Base-by-base conservation (phyloP, 1,284 basidiomycete species). In the Irpex sp. region DNA sequence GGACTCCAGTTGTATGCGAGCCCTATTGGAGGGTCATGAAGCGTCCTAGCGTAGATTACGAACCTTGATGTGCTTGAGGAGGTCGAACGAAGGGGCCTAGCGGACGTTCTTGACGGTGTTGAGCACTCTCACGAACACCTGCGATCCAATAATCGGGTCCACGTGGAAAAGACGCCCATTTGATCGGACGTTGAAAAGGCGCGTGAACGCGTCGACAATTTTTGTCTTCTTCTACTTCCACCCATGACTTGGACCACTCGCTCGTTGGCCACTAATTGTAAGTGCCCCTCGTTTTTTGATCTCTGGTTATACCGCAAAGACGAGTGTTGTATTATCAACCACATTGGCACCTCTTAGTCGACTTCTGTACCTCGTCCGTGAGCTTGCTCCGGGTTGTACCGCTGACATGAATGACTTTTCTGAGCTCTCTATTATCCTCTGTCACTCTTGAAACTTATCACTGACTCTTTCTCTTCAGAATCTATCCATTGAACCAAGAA, bases 321-420 rank as follows among this genome's bases (percentile, higher is more conserved):
- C 82, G 89, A 92, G 89, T 83, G 88, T 91, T 89, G 86, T 84
- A 80, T 77, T 65, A 71, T 76, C 82, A 85, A 88, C 87, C 86
- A 82, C 72, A 83, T 85, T 92, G 89, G 89, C 88, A 91, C 89
- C 89, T 92, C 89, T 91, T 91, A 91, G 89, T 91, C 86, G 88
- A 92, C 82, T 74, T 44, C 85, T 82, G 77, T 79, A 74, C 80
- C 64, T 67, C 68, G 75, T 74, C 72, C 66, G 58, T 71, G 74
- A 74, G 75, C 72, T 73, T 73, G 73, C 73, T 73, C 68, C 64
- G 60, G 68, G 74, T 73, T 78, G 81, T 76, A 77, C 85, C 83
- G 85, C 84, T 91, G 89, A 91, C 89, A 91, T 91, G 74, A 85
- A 86, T 85, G 89, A 87, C 89, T 83, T 77, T 82, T 83, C 88